A percentile compares a stretch with the other conserved stretches of the same genome.
Evolutionary conservation across 495 filamentous ascomycete species (phyloP).

Genomic region (Penicillium egyptiacum): DNA sequence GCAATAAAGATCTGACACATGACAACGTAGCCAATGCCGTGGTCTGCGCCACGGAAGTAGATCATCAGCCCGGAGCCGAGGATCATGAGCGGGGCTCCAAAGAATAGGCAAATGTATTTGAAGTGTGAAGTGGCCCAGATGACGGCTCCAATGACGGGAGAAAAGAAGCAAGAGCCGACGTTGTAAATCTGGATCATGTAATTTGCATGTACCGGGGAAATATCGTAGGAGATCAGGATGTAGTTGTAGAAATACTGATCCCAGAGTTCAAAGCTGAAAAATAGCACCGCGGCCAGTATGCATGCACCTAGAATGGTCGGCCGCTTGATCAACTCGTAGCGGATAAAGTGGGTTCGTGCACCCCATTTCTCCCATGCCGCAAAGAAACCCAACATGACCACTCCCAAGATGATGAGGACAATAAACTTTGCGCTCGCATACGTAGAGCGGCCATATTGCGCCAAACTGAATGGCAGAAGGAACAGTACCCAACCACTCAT

Average conservation of each 20-base stretch:
- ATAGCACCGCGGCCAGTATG: conserved; percentile 52
- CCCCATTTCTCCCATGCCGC: conserved; percentile 57
- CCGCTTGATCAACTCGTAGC: conserved; percentile 57
- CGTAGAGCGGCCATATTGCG: conserved; percentile 44
- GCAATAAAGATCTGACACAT: conserved; percentile 82
- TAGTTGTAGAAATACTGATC: conserved; percentile 68
- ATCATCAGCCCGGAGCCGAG: conserved; percentile 67
- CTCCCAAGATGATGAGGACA: conserved; percentile 56
- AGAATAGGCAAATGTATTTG: conserved; percentile 58
- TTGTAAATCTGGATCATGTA: conserved; percentile 71
- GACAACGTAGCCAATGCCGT: conserved; percentile 64
- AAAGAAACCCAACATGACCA: conserved; percentile 56
- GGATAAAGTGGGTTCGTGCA: conserved; percentile 61
- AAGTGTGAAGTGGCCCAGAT: conserved; percentile 59
- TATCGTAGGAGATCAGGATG: conserved; percentile 66
- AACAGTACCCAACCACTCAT: conserved; percentile 60
- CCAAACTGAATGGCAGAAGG: conserved; percentile 62
- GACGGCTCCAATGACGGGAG: conserved; percentile 56
- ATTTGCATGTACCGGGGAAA: conserved; percentile 55
- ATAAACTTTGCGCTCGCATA: conserved; percentile 57
- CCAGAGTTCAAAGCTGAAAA: conserved; percentile 67
- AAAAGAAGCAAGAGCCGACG: conserved; percentile 65
- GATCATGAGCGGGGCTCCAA: conserved; percentile 63
- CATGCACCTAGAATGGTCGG: conserved; percentile 67
- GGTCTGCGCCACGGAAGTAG: conserved; percentile 62